These are phyloP conservation scores for Maudiozyma saulgeensis DNA, from an alignment of 805 yeast species.

Conservation along the genomic window DNA sequence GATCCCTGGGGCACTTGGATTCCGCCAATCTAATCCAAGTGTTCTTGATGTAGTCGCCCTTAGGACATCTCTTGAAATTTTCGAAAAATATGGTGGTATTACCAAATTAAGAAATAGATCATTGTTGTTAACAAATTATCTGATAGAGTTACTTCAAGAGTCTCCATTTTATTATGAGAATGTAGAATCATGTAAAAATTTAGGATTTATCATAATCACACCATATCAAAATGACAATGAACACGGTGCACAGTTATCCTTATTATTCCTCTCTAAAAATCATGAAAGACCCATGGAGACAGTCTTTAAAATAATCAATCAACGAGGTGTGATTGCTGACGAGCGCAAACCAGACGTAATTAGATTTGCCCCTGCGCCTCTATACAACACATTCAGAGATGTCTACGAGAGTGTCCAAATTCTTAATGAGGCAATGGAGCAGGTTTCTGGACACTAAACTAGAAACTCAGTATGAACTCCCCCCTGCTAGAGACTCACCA, in stretches of 20 bases:
- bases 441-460: too few species aligned
- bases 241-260: constrained; percentile 77
- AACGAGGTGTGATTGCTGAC: constrained; percentile 66
- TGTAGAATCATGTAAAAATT: neutral
- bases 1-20: constrained; percentile 76
- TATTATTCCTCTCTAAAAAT: constrained; percentile 63
- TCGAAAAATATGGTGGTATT: constrained; percentile 57
- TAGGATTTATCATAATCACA: constrained; percentile 56
- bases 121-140: constrained; percentile 44
- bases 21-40: constrained; percentile 83
- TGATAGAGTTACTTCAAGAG: constrained; percentile 38
- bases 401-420: constrained; percentile 38
- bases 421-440: constrained; percentile 36
- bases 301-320: constrained; percentile 40
- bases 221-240: constrained; percentile 43
- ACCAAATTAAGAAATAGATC: constrained; percentile 46
- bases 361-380: constrained; percentile 76
- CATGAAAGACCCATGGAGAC: constrained; percentile 2
- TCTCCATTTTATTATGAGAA: constrained; percentile 37
- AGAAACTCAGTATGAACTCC: too few species aligned
- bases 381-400: constrained; percentile 70
- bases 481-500: too few species aligned
- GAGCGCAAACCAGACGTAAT: constrained; percentile 89
- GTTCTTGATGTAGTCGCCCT: constrained; percentile 76
- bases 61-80: constrained; percentile 53